Base-by-base conservation (phyloP, 495 filamentous ascomycete genomes). In the Aspergillus heteromorphus region DNA sequence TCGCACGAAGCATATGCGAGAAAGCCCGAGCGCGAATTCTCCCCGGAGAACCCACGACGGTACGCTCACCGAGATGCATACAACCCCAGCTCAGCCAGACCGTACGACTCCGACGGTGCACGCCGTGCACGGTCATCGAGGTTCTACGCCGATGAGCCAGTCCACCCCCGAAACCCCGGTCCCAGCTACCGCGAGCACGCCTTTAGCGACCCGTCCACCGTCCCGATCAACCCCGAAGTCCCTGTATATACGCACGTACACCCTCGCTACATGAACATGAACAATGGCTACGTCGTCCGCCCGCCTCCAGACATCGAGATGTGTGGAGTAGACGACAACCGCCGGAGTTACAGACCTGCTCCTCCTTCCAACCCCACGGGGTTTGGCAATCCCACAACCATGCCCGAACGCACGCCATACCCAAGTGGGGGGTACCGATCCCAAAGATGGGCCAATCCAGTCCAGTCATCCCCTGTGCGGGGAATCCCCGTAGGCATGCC, bases 1-100 rank as follows among this genome's bases (percentile, higher is more conserved):
- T 77, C 74, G 0, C 74, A 77, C 48, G 74, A 77, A 27, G 65
- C 71, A 1, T 75, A 74, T 34, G 65, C 55, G 1, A 67, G 70
- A 17, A 65, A 66, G 61, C 68, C 68, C 0, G 58, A 59, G 3
- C 60, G 69, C 25, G 70, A 73, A 3, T 48, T 67, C 2, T 73
- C 72, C 0, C 69, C 72, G 0, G 48, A 62, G 20, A 48, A 61
- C 1, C 60, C 64, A 7, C 40, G 53, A 38, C 64, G 62, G 2
- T 56, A 57, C 55, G 53, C 45, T 14, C 54, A 19, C 47, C 61
- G 40, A 51, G 58, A 49, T 27, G 53, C 34, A 48, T 51, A 56
- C 19, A 59, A 56, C 40, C 55, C 60, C 1, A 54, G 57, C 36
- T 54, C 68, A 13, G 45, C 51, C 29, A 34, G 64, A 29, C 53